Evolutionary conservation across 192 early-diverging fungal genomes (phyloP), one percentile per base, ranked within the genome.

Genomic region (Coemansia aciculifera): DNA sequence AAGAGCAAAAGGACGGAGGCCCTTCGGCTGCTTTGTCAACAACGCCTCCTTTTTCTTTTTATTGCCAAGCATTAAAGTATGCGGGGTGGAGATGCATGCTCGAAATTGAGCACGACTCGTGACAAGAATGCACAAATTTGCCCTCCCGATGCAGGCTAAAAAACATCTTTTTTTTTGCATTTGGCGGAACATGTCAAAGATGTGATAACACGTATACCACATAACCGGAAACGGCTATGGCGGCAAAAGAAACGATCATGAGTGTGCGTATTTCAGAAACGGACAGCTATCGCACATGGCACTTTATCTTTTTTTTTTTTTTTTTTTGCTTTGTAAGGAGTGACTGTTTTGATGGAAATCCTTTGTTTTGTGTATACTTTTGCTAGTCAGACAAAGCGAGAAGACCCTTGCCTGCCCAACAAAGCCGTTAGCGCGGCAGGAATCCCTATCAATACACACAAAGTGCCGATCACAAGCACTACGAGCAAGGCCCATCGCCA

Each of bases 401-500:
- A 23, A 29, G 21, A 39, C 65, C 37, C 65, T 29, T 71, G 52
- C 57, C 17, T 32, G 19, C 52, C 67, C 51, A 81, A 59, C 27
- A 81, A 64, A 51, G 76, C 60, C 13, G 71, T 73, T 54, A 81
- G 43, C 5, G 71, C 68, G 21, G 73, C 62, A 2, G 74, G 79
- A 32, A 39, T 61, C 11, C 79, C 79, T 37, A 77, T 32, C 43
- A 77, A 34, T 9, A 82, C 79, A 24, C 71, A 73, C 13, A 67
- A 31, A 13, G 68, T 54, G 5, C 65, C 59, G 6, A 67, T 57
- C 17, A 56, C 68, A 2, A 81, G 13, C 11, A 76, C 24, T 21
- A 37, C 66, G 29, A 81, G 54, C 31, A 81, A 64, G 15, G 49
- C 54, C 68, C 79, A 75, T 23, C 79, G 74, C 79, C 79, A 81